A percentile compares a stretch with the other conserved stretches of the same genome.
phyloP scores from a whole-genome alignment of 345 rosid genomes.

The Hibiscus syriacus region DNA sequence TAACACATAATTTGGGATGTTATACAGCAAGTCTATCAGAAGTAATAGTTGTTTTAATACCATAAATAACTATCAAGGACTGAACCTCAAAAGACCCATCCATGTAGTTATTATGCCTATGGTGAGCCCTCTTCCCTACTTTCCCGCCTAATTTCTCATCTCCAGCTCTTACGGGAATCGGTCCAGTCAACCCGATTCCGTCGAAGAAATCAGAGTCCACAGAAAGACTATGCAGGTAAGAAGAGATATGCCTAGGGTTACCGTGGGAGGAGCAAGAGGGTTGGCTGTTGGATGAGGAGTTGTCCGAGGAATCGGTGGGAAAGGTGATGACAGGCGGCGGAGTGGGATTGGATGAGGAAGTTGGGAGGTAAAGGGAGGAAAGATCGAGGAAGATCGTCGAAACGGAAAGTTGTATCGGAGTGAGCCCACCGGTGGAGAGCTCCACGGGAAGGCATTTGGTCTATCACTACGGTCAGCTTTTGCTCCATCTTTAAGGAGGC shows the following conservation, averaged over 20 bases:
- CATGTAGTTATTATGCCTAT: no score
- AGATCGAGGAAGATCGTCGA: constrained; percentile 84
- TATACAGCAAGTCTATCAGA: constrained; percentile 76
- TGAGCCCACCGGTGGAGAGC: constrained; percentile 79
- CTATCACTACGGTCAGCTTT: constrained; percentile 21
- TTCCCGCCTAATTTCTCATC: no score
- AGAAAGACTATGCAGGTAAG: constrained; percentile 77
- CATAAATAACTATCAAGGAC: constrained; percentile 41
- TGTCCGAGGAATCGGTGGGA: constrained; percentile 62
- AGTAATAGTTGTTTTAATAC: constrained; percentile 66
- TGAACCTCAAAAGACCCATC: no score
- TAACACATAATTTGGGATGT: no score
- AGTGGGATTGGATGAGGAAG: constrained; percentile 6
- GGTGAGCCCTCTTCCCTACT: no score
- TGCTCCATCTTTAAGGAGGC: not conserved
- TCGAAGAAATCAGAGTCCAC: constrained; percentile 87
- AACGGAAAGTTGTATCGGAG: no score
- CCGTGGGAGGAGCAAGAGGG: constrained; percentile 14
- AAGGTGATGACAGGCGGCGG: constrained; percentile 16
- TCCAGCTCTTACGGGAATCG: constrained; percentile 19
- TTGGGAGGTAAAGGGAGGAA: constrained; percentile 47
- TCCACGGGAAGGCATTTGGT: constrained; percentile 35
- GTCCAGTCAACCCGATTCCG: constrained; percentile 14
- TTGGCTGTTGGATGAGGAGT: constrained; percentile 37
- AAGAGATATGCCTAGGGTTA: no score